These are phyloP conservation scores for Ascosphaera acerosa DNA, from an alignment of 2,329 filamentous ascomycete species.

Conservation along the genomic window DNA sequence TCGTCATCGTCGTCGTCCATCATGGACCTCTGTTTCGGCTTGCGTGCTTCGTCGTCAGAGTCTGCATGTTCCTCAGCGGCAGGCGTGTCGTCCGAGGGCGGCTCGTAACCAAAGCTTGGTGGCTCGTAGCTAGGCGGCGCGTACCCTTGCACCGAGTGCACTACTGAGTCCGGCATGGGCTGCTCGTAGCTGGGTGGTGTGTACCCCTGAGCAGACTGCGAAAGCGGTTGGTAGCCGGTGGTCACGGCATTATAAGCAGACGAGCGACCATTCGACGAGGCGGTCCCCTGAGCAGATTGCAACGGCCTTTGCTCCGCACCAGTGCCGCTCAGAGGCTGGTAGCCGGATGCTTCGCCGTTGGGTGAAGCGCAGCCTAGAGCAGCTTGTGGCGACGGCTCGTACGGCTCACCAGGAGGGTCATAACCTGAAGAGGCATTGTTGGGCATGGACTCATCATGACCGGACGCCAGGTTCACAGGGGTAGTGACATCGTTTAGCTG, in stretches of 20 bases:
- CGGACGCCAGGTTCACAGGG: too few relatives aligned
- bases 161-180: too few relatives aligned
- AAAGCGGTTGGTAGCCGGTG: neutral
- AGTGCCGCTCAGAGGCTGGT: too few relatives aligned
- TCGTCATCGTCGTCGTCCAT: conserved; percentile 61
- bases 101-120: conserved; percentile 13
- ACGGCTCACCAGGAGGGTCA: too few relatives aligned
- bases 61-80: conserved; percentile 27
- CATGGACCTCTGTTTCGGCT: conserved; percentile 48
- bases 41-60: conserved; percentile 25
- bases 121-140: conserved; percentile 13
- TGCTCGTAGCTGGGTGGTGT: conserved; percentile 14
- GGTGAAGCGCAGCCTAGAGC: neutral
- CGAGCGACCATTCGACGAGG: conserved; percentile 1
- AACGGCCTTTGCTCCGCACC: too few relatives aligned
- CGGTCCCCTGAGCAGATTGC: conserved; percentile 2
- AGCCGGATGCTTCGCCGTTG: neutral
- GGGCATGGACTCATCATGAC: too few relatives aligned
- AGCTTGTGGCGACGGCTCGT: too few relatives aligned
- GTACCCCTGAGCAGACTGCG: neutral
- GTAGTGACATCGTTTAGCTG: too few relatives aligned
- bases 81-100: conserved; percentile 11
- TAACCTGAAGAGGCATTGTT: too few relatives aligned
- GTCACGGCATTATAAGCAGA: conserved; percentile 4
- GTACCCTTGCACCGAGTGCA: too few relatives aligned